Conservation (phyloP, 2,329 filamentous ascomycete species). For the Daldinia eschscholtzii region DNA sequence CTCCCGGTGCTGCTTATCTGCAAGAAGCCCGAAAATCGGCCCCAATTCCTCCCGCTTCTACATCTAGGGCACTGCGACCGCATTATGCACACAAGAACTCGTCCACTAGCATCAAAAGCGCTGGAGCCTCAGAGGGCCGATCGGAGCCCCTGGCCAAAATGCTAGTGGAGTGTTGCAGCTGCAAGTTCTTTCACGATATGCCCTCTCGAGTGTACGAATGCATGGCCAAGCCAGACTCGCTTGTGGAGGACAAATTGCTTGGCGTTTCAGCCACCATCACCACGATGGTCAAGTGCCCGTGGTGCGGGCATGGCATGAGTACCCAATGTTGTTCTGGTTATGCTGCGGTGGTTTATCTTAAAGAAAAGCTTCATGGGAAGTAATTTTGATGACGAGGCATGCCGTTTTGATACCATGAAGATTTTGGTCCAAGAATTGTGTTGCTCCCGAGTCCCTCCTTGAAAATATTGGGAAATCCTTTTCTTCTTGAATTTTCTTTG, state of each 20-base stretch:
- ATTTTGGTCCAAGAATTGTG: neutral
- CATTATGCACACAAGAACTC: constrained; percentile 47
- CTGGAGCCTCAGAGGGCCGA: constrained; percentile 32
- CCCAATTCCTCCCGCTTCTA: constrained; percentile 44
- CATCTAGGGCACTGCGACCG: constrained; percentile 48
- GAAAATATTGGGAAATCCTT: constrained; percentile 8
- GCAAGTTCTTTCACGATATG: constrained; percentile 75
- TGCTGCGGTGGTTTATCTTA: constrained; percentile 74
- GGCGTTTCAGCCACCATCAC: constrained; percentile 69
- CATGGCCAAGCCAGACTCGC: constrained; percentile 70
- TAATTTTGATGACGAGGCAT: constrained; percentile 26
- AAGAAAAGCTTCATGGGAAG: constrained; percentile 68
- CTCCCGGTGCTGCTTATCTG: constrained; percentile 52
- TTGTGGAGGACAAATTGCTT: constrained; percentile 64
- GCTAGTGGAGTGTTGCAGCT: constrained; percentile 74
- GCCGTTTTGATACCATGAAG: neutral
- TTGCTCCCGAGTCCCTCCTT: constrained; percentile 18
- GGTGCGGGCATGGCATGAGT: constrained; percentile 79
- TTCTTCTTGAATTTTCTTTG: constrained; percentile 26
- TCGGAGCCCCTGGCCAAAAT: constrained; percentile 68
- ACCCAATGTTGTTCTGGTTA: constrained; percentile 77
- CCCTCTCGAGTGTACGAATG: constrained; percentile 73
- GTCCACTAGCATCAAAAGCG: constrained; percentile 44
- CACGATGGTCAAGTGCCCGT: constrained; percentile 75
- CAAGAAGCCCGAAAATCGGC: constrained; percentile 55